A percentile compares a stretch with the other conserved stretches of the same genome.
Conservation (phyloP, 2,329 filamentous ascomycete genomes). For the Botrytis medusae region DNA sequence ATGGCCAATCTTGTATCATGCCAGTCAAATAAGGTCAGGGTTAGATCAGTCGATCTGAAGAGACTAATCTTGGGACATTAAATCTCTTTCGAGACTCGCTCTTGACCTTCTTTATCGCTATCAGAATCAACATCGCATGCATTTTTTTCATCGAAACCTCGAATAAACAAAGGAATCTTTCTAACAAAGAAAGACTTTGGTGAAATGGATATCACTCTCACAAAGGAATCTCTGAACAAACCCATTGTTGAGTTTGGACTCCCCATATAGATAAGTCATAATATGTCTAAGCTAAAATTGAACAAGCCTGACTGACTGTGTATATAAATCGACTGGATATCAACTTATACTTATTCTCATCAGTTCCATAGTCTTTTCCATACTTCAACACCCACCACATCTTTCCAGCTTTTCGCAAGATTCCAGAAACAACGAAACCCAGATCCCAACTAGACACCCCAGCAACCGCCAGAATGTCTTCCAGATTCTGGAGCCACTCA, state of each 20-base stretch:
- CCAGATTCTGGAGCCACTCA: not conserved
- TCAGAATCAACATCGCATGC: not conserved
- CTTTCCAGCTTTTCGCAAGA: not conserved
- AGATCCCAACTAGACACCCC: not conserved
- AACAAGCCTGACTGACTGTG: not conserved
- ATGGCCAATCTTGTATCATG: too few species aligned
- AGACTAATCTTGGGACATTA: not conserved
- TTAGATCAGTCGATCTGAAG: too few species aligned
- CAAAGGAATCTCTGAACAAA: not conserved
- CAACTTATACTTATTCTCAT: not conserved
- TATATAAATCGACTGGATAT: not conserved
- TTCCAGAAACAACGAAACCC: not conserved
- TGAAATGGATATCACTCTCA: rapidly evolving
- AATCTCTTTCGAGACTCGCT: not conserved
- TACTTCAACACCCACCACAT: not conserved
- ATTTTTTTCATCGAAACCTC: not conserved
- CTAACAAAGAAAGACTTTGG: not conserved
- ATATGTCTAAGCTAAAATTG: not conserved
- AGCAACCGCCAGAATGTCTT: not conserved
- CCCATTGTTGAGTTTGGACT: not conserved
- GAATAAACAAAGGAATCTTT: not conserved
- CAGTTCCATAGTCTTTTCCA: not conserved
- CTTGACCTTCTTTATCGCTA: not conserved
- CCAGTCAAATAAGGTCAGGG: too few species aligned
- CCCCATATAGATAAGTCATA: too few species aligned